Evolutionary conservation across 2,329 filamentous ascomycete species (phyloP), one percentile per base, ranked within the genome.

Genomic region (Clarireedia homoeocarpa): DNA sequence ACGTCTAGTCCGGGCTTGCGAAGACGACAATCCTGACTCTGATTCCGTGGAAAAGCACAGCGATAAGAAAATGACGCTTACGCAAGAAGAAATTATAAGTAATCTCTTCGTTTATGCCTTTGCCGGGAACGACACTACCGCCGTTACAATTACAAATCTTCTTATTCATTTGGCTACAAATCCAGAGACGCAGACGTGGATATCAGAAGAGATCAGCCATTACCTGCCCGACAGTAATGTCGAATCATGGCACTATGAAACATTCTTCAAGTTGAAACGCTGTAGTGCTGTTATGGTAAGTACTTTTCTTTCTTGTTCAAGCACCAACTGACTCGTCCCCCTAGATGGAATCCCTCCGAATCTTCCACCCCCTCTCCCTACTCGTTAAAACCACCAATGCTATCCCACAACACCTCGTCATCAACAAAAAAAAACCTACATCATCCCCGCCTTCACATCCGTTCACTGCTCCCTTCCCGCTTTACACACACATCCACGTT

Each of bases 61-160:
- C 4, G 30, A 40, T 15, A 27, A 26, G 30, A 45, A 50, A n/a
- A 50, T 50, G 26, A 45, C 39, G 9, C 46, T 55, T 12, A 45
- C 46, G 15, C 14, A 17, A 44, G 38, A 45, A 4, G 53, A 50
- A 20, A 55, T 50, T 15, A 4, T 38, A 4, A 55, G 46, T 17
- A 50, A 55, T 34, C 26, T 55, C 5, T 50, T 55, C 14, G 46
- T 55, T 2, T 55, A 45, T 5, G 14, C 46, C 27, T 50, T 55
- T 26, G 46, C 36, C 15, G 27, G 46, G 6, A 50, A 50, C 17
- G 53, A 50, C 15, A 50, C 38, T 17, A 50, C 38, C 6, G 24
- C 38, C 15, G 44, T 55, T 15, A 24, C 42, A 6, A 23, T 36
- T 20, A 20, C 36, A 1, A 55, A 15, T 12, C 20, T 55, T 4